A percentile compares a stretch with the other conserved stretches of the same genome.
Evolutionary conservation across 768 basidiomycete species (phyloP).

Genomic region (Panaeolus cyanescens): DNA sequence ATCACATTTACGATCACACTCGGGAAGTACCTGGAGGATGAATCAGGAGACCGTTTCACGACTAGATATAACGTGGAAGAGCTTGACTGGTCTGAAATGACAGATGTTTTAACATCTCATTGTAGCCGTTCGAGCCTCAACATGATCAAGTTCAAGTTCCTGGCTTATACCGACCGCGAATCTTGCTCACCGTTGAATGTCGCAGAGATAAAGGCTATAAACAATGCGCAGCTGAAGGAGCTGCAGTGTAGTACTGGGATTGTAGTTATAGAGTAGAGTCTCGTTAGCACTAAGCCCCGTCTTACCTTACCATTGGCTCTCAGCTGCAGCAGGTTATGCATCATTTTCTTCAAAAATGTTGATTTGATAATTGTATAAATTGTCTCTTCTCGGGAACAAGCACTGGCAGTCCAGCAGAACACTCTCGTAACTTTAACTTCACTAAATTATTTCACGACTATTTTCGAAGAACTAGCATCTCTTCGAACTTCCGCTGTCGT

Average conservation of each 20-base stretch:
- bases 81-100: neutral
- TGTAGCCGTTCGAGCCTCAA: neutral
- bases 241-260: neutral
- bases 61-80: neutral
- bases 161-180: neutral
- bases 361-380: too few relatives aligned
- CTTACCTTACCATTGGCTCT: too few relatives aligned
- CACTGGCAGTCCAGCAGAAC: too few relatives aligned
- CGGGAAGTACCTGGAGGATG: neutral
- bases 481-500: too few relatives aligned
- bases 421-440: too few relatives aligned
- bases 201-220: neutral
- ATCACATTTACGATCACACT: neutral
- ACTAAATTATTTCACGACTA: too few relatives aligned
- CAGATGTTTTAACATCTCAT: neutral
- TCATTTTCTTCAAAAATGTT: too few relatives aligned
- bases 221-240: neutral
- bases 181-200: neutral
- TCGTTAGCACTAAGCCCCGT: too few relatives aligned
- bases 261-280: neutral
- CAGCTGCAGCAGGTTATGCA: too few relatives aligned
- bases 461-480: too few relatives aligned
- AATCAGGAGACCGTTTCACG: neutral
- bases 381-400: too few relatives aligned
- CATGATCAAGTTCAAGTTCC: neutral